These are phyloP conservation scores for Phytophthora pinifolia DNA, from an alignment of 352 stramenopile species.

Conservation along the genomic window DNA sequence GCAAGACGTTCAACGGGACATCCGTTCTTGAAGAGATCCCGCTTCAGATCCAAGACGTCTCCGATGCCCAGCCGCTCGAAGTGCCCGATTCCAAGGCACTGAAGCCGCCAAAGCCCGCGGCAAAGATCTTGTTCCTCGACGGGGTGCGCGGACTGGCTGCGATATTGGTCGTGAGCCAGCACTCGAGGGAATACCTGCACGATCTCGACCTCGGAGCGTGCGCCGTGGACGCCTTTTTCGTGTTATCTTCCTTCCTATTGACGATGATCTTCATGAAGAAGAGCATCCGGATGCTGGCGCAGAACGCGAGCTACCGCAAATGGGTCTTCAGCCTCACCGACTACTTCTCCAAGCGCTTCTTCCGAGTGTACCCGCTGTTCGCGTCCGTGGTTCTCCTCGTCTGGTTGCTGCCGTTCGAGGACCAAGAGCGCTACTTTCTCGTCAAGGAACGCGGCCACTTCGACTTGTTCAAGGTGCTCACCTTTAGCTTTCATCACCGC, in stretches of 20 bases:
- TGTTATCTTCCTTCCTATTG: slow-evolving; percentile 46
- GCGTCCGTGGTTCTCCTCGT: slow-evolving; percentile 21
- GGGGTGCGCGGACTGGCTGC: slow-evolving; percentile 46
- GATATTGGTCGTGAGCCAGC: slow-evolving; percentile 37
- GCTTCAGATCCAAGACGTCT: slow-evolving; percentile 14
- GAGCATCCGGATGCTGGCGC: slow-evolving; percentile 23
- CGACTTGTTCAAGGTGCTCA: slow-evolving; percentile 45
- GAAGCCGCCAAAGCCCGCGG: slow-evolving; percentile 12
- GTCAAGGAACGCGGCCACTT: slow-evolving; percentile 35
- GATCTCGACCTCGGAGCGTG: slow-evolving; percentile 32
- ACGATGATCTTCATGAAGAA: slow-evolving; percentile 47
- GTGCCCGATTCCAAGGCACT: slow-evolving; percentile 7
- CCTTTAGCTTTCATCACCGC: slow-evolving; percentile 34
- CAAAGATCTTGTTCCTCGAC: slow-evolving; percentile 46
- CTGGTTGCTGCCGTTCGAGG: slow-evolving; percentile 33
- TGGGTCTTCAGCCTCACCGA: slow-evolving; percentile 29
- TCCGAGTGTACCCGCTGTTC: slow-evolving; percentile 40
- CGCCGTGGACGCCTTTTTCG: slow-evolving; percentile 42
- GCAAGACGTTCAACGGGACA: not conserved
- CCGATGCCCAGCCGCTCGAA: slow-evolving; percentile 14
- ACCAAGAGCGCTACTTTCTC: slow-evolving; percentile 33
- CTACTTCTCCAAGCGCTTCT: slow-evolving; percentile 44
- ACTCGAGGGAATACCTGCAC: slow-evolving; percentile 31
- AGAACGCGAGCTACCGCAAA: slow-evolving; percentile 21
- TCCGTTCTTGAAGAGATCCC: slow-evolving; percentile 12